Evolutionary conservation across 306 rosid species (phyloP).

Genomic region (Psophocarpus tetragonolobus): DNA sequence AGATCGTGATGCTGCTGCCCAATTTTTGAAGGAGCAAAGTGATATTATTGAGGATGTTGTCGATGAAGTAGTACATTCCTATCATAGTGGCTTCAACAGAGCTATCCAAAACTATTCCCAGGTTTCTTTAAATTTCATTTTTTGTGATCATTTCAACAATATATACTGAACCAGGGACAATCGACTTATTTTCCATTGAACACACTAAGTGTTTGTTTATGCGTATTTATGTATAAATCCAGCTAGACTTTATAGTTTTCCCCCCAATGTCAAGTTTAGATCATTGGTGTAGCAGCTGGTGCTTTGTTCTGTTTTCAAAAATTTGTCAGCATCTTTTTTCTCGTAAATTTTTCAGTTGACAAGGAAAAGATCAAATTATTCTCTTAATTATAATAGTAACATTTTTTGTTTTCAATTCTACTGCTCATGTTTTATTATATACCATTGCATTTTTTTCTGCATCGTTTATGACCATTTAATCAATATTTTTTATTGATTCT

Average conservation of each 20-base stretch:
- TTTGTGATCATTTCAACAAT: constrained; percentile 4
- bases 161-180: not conserved
- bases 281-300: constrained; percentile 14
- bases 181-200: constrained; percentile 13
- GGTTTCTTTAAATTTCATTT: constrained; percentile 52
- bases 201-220: not conserved
- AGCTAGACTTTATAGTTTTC: not conserved
- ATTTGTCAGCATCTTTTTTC: not conserved
- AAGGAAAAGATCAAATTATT: not conserved
- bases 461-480: not conserved
- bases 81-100: constrained; percentile 95
- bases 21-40: constrained; percentile 90
- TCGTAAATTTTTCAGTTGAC: not conserved
- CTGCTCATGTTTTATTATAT: not conserved
- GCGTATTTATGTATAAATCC: constrained; percentile 9
- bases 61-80: constrained; percentile 97
- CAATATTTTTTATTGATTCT: constrained; percentile 15
- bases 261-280: not conserved
- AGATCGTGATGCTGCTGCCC: constrained; percentile 87
- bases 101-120: constrained; percentile 99
- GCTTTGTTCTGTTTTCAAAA: not conserved
- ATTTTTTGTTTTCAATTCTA: constrained; percentile 11
- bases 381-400: not conserved
- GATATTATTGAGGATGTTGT: constrained; percentile 96
- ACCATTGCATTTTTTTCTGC: not conserved